phyloP scores from a whole-genome alignment of 2,329 filamentous ascomycete genomes.

The Xylariaceae sp. region DNA sequence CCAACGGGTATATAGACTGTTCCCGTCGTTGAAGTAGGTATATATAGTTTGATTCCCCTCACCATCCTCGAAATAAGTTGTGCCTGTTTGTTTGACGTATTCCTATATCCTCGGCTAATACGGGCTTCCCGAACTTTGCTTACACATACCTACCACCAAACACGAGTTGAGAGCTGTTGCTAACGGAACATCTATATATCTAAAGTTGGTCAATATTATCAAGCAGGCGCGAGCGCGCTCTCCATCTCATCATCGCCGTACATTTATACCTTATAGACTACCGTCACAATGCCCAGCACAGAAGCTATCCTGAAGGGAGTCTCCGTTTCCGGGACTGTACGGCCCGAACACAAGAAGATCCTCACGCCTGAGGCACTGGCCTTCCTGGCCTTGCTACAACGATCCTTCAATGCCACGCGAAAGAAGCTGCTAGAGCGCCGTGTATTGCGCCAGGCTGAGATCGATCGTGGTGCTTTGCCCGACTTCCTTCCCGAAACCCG shows the following conservation, averaged over 20 bases:
- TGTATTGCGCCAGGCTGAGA: slow-evolving; percentile 79
- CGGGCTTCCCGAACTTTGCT: too few relatives aligned
- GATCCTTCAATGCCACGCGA: slow-evolving; percentile 85
- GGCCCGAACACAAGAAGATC: slow-evolving; percentile 79
- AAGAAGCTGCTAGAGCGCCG: slow-evolving; percentile 86
- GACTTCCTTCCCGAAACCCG: slow-evolving; percentile 96
- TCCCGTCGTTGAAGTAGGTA: slow-evolving; percentile 2
- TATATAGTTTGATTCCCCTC: slow-evolving; percentile 15
- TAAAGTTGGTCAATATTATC: too few relatives aligned
- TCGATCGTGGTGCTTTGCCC: slow-evolving; percentile 81
- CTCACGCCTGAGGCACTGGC: slow-evolving; percentile 83
- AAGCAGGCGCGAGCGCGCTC: too few relatives aligned
- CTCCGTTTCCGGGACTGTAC: slow-evolving; percentile 73
- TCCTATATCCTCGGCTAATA: slow-evolving; percentile 18
- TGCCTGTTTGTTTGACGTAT: neutral
- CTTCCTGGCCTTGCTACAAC: slow-evolving; percentile 90
- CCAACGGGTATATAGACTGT: slow-evolving; percentile 2
- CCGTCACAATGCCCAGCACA: slow-evolving; percentile 56
- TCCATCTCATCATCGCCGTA: too few relatives aligned
- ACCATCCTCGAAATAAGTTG: slow-evolving; percentile 1
- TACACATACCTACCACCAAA: too few relatives aligned
- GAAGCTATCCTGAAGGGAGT: slow-evolving; percentile 83
- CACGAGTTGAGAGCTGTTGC: too few relatives aligned
- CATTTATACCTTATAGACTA: neutral
- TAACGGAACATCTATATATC: too few relatives aligned